Evolutionary conservation across 495 filamentous ascomycete genomes (phyloP).

Genomic region (Talaromyces borbonicus): DNA sequence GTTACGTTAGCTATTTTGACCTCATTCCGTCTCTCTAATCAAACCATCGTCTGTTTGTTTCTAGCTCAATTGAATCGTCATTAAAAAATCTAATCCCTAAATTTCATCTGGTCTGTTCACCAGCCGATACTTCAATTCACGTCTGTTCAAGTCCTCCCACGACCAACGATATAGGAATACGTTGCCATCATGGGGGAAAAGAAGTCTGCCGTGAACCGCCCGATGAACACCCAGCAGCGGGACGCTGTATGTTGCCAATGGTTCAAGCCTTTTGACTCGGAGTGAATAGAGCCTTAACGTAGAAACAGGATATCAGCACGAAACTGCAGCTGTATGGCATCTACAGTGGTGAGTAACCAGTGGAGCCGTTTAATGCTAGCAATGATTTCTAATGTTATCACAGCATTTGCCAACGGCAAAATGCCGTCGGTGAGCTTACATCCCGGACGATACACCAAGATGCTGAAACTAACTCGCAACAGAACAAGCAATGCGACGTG

Average conservation of each 20-base stretch:
- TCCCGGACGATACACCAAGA: background rate
- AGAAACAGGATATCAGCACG: conserved; percentile 61
- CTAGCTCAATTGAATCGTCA: no score
- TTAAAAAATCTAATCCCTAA: no score
- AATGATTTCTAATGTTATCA: background rate
- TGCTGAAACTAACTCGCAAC: conserved; percentile 1
- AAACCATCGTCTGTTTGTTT: no score
- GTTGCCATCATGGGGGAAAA: conserved; percentile 30
- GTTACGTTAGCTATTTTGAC: no score
- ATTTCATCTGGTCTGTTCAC: background rate
- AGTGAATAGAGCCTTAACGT: conserved; percentile 10
- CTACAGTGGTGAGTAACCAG: conserved; percentile 49
- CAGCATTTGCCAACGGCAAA: conserved; percentile 83
- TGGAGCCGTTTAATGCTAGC: background rate
- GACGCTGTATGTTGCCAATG: background rate
- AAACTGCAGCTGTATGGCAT: conserved; percentile 97
- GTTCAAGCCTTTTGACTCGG: background rate
- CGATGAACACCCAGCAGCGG: conserved; percentile 35
- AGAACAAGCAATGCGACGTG: conserved; percentile 92
- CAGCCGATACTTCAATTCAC: no score
- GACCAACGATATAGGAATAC: background rate
- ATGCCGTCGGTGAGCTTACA: conserved; percentile 41
- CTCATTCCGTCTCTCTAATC: no score
- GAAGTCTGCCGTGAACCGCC: conserved; percentile 47
- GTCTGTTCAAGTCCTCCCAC: background rate